A percentile compares a stretch with the other conserved stretches of the same genome.
These are phyloP conservation scores for Poterioochromonas sp. DNA, from an alignment of 352 stramenopile genomes.

Conservation along the genomic window DNA sequence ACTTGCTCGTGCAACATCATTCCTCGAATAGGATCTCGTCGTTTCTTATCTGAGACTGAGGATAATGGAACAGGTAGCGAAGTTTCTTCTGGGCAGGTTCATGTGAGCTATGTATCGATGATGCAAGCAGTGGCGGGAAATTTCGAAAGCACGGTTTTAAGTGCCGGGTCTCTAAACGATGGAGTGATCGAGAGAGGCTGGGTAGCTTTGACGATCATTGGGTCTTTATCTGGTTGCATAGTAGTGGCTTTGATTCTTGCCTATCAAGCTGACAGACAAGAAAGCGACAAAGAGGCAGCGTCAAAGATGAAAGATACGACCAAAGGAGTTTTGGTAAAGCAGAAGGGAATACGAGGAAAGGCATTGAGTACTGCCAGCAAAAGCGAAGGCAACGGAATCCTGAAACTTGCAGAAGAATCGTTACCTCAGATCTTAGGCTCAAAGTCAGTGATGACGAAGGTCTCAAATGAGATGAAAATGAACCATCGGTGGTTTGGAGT, in stretches of 20 bases:
- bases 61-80: too few relatives aligned
- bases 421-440: background rate
- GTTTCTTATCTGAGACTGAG: too few relatives aligned
- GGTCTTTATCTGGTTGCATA: background rate
- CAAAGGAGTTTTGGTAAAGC: background rate
- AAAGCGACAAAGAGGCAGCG: background rate
- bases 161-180: background rate
- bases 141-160: background rate
- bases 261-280: background rate
- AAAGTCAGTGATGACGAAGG: too few relatives aligned
- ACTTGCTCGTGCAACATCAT: too few relatives aligned
- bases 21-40: too few relatives aligned
- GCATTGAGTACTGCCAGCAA: background rate
- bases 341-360: background rate
- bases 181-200: background rate
- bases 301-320: background rate
- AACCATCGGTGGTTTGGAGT: slow-evolving; percentile 21
- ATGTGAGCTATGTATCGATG: background rate
- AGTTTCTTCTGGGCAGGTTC: too few relatives aligned
- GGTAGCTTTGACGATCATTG: background rate
- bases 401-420: background rate
- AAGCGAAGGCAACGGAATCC: background rate
- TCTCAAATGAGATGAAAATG: slow-evolving; percentile 7
- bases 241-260: background rate
- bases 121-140: background rate